Conservation (phyloP, 306 rosid species). For the Medicago truncatula region DNA sequence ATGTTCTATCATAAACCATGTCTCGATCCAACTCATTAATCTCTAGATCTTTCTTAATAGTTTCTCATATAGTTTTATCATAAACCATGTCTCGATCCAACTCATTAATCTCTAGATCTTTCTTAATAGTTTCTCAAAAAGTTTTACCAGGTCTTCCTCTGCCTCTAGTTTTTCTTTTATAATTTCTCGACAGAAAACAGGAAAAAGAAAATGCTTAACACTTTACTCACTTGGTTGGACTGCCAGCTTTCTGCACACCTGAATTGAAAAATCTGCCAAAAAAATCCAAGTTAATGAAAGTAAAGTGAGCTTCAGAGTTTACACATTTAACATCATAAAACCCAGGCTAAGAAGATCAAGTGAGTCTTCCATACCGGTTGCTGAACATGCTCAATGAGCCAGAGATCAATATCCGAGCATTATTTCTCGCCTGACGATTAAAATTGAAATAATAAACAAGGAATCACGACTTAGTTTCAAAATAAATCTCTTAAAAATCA, state of each 20-base stretch:
- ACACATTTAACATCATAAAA: conserved; percentile 29
- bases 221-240: conserved; percentile 72
- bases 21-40: too few species aligned
- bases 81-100: too few species aligned
- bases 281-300: conserved; percentile 23
- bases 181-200: conserved; percentile 19
- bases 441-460: conserved; percentile 13
- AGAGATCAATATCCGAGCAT: conserved; percentile 91
- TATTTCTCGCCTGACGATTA: conserved; percentile 86
- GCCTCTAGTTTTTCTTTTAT: too few species aligned
- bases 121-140: too few species aligned
- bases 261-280: conserved; percentile 82
- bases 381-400: conserved; percentile 90
- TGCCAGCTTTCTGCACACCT: conserved; percentile 86
- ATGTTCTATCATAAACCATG: too few species aligned
- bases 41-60: too few species aligned
- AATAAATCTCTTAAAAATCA: conserved; percentile 29
- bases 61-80: too few species aligned
- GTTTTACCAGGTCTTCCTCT: too few species aligned
- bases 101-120: too few species aligned
- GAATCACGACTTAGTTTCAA: conserved; percentile 7
- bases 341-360: conserved; percentile 5
- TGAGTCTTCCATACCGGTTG: conserved; percentile 63
- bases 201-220: conserved; percentile 12
- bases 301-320: conserved; percentile 25